phyloP scores from a whole-genome alignment of 768 basidiomycete species.

The Crassisporium funariophilum region DNA sequence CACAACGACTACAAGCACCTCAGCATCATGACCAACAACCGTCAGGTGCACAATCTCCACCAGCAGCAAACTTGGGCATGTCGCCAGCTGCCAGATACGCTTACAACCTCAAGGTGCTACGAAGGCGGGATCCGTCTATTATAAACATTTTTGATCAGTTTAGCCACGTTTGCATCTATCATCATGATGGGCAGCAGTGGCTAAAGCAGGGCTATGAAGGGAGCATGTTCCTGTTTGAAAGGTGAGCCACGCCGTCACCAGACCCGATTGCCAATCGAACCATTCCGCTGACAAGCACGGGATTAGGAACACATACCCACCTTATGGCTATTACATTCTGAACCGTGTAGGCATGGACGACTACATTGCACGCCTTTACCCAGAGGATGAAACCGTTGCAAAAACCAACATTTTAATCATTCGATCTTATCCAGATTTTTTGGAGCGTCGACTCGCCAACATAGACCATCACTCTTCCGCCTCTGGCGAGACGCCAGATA shows the following conservation, averaged over 20 bases:
- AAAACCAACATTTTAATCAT: conserved; percentile 72
- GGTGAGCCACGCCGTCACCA: conserved; percentile 47
- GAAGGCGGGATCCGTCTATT: conserved; percentile 79
- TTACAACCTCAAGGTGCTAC: conserved; percentile 79
- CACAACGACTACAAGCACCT: conserved; percentile 10
- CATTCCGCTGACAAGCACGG: conserved; percentile 27
- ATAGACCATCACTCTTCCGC: conserved; percentile 33
- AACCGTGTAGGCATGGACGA: conserved; percentile 82
- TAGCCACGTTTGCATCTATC: conserved; percentile 84
- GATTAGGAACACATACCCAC: conserved; percentile 65
- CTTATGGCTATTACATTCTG: conserved; percentile 83
- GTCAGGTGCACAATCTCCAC: conserved; percentile 21
- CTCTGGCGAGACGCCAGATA: conserved; percentile 36
- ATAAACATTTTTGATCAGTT: conserved; percentile 84
- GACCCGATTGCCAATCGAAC: conserved; percentile 12
- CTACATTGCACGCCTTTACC: conserved; percentile 71
- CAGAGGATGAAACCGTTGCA: conserved; percentile 72
- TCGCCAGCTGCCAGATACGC: conserved; percentile 66
- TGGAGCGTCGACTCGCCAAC: conserved; percentile 46
- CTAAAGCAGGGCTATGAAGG: conserved; percentile 84
- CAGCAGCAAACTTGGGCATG: conserved; percentile 49
- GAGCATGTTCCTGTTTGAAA: conserved; percentile 88
- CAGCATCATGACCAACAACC: conserved; percentile 22
- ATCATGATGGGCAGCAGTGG: conserved; percentile 75
- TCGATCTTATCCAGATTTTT: conserved; percentile 72